Conservation (phyloP, 2,329 filamentous ascomycete species). For the Monilinia fructicola region DNA sequence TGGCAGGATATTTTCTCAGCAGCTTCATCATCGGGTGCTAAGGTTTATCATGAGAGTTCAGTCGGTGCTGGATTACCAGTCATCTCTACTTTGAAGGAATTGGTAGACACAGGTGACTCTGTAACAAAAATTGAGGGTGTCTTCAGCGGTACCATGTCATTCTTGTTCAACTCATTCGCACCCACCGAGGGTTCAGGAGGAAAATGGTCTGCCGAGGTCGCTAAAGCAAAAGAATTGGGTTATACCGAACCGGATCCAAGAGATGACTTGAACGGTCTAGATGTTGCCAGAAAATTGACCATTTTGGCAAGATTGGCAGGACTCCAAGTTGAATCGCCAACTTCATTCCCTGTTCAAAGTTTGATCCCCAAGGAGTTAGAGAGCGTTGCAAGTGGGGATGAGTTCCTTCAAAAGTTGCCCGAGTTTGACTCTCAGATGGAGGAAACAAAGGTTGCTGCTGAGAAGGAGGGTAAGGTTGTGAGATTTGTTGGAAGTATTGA, state of each 20-base stretch:
- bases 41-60: constrained; percentile 92
- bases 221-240: constrained; percentile 86
- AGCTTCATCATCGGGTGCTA: constrained; percentile 68
- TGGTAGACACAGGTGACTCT: constrained; percentile 91
- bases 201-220: constrained; percentile 88
- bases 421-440: constrained; percentile 91
- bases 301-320: constrained; percentile 88
- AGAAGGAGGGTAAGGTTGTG: constrained; percentile 85
- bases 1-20: constrained; percentile 86
- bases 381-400: constrained; percentile 70
- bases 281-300: constrained; percentile 93
- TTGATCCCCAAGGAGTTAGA: constrained; percentile 88
- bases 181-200: constrained; percentile 73
- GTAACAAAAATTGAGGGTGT: constrained; percentile 94
- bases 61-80: constrained; percentile 92
- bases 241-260: constrained; percentile 89
- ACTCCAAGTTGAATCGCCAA: constrained; percentile 76
- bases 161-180: constrained; percentile 96
- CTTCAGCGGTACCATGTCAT: constrained; percentile 96
- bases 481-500: constrained; percentile 94
- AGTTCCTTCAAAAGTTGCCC: constrained; percentile 79
- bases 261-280: constrained; percentile 82
- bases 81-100: constrained; percentile 87
- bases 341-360: constrained; percentile 89
- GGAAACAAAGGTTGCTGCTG: constrained; percentile 77